phyloP scores from a whole-genome alignment of 306 rosid species.

The Quillaja saponaria region DNA sequence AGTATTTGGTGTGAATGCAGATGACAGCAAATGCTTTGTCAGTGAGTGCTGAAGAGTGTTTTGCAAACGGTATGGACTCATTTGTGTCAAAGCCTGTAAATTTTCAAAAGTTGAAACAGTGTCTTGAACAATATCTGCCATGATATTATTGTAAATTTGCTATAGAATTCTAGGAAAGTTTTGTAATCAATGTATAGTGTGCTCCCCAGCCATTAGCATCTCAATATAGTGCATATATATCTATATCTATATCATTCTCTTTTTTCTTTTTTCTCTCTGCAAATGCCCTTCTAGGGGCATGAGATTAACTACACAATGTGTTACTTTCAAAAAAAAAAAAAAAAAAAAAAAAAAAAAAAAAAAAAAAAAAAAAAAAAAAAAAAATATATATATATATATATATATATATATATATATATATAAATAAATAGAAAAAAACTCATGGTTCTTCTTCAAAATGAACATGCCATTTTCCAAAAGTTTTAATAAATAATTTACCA shows the following conservation, averaged over 20 bases:
- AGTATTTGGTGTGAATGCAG: constrained; percentile 39
- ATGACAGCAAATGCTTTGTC: constrained; percentile 86
- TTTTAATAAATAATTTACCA: no score
- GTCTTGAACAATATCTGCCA: constrained; percentile 55
- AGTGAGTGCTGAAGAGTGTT: constrained; percentile 91
- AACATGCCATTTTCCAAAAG: no score
- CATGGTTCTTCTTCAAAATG: no score
- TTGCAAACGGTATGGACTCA: constrained; percentile 83
- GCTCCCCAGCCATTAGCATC: constrained; percentile 30
- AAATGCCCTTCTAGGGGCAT: no score
- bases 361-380: no score
- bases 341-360: no score
- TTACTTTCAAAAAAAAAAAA: no score
- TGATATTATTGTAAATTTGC: constrained; percentile 54
- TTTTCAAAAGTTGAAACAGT: constrained; percentile 66
- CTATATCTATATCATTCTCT: constrained; percentile 32
- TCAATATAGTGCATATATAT: constrained; percentile 53
- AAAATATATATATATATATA: no score
- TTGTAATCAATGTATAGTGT: constrained; percentile 53
- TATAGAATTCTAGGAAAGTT: constrained; percentile 60
- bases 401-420: no score
- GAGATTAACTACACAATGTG: no score
- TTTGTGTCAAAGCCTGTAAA: constrained; percentile 85
- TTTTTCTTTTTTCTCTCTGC: not conserved
- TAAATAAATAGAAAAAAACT: no score